A percentile compares a stretch with the other conserved stretches of the same genome.
phyloP scores from a whole-genome alignment of 2,329 filamentous ascomycete genomes.

The Nemania bipapillata region DNA sequence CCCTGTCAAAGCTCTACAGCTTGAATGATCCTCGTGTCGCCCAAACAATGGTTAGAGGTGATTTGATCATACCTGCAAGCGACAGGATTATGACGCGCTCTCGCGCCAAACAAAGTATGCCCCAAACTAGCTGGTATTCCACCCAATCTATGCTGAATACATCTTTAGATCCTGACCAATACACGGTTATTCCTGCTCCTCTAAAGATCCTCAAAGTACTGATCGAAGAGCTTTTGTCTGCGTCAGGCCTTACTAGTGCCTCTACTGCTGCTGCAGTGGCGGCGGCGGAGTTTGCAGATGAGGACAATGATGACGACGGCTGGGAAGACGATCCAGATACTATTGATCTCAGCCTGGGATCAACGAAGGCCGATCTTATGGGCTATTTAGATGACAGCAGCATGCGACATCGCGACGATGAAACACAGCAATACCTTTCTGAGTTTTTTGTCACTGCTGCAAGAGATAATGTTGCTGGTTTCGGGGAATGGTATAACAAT shows the following conservation, averaged over 20 bases:
- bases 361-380: conserved; percentile 82
- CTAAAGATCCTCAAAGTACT: conserved; percentile 97
- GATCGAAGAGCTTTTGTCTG: conserved; percentile 87
- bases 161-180: conserved; percentile 80
- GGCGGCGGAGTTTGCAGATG: conserved; percentile 65
- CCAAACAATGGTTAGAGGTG: conserved; percentile 87
- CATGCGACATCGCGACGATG: conserved; percentile 80
- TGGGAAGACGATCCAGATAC: conserved; percentile 88
- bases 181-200: conserved; percentile 84
- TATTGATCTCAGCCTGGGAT: conserved; percentile 77
- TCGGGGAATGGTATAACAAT: conserved; percentile 67
- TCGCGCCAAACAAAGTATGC: conserved; percentile 81
- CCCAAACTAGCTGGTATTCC: conserved; percentile 33
- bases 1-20: conserved; percentile 88
- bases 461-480: conserved; percentile 66
- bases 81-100: conserved; percentile 94
- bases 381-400: conserved; percentile 71
- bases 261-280: conserved; percentile 71
- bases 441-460: conserved; percentile 78
- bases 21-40: conserved; percentile 83
- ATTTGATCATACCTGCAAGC: conserved; percentile 82
- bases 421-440: conserved; percentile 84
- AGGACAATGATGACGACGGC: conserved; percentile 79
- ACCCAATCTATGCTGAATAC: conserved; percentile 45
- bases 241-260: conserved; percentile 72